Conservation (phyloP, 352 stramenopile species). For the Pythium rishiriense region DNA sequence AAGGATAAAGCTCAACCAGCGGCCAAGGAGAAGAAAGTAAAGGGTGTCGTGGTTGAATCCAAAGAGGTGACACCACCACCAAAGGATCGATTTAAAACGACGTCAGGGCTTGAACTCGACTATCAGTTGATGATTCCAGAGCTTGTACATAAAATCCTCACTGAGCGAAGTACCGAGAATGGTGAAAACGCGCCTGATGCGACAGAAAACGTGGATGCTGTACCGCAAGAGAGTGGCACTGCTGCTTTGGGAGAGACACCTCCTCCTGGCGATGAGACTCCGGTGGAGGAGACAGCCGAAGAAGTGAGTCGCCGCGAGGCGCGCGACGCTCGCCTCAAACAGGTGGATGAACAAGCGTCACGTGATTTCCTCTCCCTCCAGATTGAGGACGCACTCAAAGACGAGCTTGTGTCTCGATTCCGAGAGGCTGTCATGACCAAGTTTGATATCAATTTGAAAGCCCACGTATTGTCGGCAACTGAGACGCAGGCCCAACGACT, state of each 20-base stretch:
- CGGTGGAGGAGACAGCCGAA: conserved; percentile 6
- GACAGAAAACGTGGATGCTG: background rate
- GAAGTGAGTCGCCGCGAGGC: conserved; percentile 11
- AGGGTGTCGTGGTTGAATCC: conserved; percentile 19
- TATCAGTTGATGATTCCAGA: conserved; percentile 23
- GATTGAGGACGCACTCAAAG: conserved; percentile 24
- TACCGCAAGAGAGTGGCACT: background rate
- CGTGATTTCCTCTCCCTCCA: conserved; percentile 39
- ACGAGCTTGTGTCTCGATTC: conserved; percentile 28
- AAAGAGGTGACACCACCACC: conserved; percentile 31
- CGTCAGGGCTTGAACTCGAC: conserved; percentile 26
- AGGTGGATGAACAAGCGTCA: conserved; percentile 8
- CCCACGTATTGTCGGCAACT: conserved; percentile 14
- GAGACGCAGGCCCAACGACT: conserved; percentile 39
- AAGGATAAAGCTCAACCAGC: background rate
- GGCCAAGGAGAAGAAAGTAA: conserved; percentile 8
- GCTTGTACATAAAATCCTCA: conserved; percentile 40
- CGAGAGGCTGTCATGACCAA: conserved; percentile 45
- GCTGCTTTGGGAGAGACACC: background rate
- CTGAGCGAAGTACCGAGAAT: conserved; percentile 28
- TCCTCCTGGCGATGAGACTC: background rate
- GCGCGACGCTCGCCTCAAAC: conserved; percentile 2
- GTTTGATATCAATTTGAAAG: conserved; percentile 37
- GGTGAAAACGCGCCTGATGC: background rate
- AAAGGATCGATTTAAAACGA: conserved; percentile 19